Conservation (phyloP, 768 basidiomycete genomes). For the Lentinula guzmanii region DNA sequence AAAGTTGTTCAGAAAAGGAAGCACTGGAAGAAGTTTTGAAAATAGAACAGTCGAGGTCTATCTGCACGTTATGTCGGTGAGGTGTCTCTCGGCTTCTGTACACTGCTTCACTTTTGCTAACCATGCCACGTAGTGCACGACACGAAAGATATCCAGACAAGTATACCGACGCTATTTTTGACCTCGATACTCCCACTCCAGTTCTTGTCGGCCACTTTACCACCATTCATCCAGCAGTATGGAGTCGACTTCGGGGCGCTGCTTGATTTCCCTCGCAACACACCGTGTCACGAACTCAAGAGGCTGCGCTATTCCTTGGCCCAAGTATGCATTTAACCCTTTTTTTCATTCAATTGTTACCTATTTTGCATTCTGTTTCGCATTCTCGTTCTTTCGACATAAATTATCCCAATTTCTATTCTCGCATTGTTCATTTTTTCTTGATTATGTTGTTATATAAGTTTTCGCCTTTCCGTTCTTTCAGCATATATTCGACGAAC, state of each 20-base stretch:
- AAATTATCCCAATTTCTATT: neutral
- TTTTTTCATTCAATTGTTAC: neutral
- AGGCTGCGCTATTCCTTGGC: too few species aligned
- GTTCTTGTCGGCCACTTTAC: neutral
- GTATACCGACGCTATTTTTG: neutral
- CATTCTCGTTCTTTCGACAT: neutral
- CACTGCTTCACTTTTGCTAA: neutral
- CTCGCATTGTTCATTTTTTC: neutral
- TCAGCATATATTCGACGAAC: neutral
- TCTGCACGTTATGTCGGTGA: slow-evolving; percentile 3
- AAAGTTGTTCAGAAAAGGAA: neutral
- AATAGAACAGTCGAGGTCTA: neutral
- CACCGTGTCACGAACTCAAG: too few species aligned
- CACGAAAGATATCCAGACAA: neutral
- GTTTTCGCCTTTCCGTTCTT: neutral
- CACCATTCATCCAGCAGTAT: neutral
- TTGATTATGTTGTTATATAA: neutral
- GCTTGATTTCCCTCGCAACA: neutral
- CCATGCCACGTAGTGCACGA: neutral
- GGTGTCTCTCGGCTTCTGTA: neutral
- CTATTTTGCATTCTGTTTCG: neutral
- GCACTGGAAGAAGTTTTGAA: neutral
- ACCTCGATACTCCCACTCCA: neutral
- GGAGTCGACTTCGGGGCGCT: neutral
- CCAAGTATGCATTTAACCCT: too few species aligned